A percentile compares a stretch with the other conserved stretches of the same genome.
These are phyloP conservation scores for Neophaeococcomyces aloes DNA, from an alignment of 2,329 filamentous ascomycete genomes.

Conservation along the genomic window DNA sequence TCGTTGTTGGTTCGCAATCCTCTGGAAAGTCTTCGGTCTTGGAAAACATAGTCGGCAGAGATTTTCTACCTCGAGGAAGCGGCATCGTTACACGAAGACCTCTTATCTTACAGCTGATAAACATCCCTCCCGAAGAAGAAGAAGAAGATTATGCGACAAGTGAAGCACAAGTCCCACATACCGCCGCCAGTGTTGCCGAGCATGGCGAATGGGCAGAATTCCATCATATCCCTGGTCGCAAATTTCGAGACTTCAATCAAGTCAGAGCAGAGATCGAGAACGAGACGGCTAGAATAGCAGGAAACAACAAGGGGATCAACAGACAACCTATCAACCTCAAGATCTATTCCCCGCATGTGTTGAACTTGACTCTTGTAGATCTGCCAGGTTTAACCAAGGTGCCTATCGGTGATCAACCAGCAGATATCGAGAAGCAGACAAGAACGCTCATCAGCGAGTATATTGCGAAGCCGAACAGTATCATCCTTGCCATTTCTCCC, in stretches of 20 bases:
- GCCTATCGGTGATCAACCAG: conserved; percentile 92
- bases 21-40: conserved; percentile 97
- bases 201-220: conserved; percentile 85
- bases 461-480: conserved; percentile 97
- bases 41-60: conserved; percentile 95
- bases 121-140: conserved; percentile 54
- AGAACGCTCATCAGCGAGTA: conserved; percentile 94
- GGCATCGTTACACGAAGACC: conserved; percentile 93
- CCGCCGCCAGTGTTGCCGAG: conserved; percentile 59
- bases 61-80: conserved; percentile 91
- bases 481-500: conserved; percentile 89
- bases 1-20: conserved; percentile 96
- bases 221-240: conserved; percentile 80
- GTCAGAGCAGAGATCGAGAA: conserved; percentile 96
- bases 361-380: conserved; percentile 93
- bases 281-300: conserved; percentile 87
- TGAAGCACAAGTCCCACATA: conserved; percentile 60
- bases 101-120: conserved; percentile 95
- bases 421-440: conserved; percentile 98
- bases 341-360: conserved; percentile 92
- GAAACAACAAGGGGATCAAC: conserved; percentile 97
- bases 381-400: conserved; percentile 94
- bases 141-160: conserved; percentile 59
- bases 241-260: conserved; percentile 81
- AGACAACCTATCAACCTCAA: conserved; percentile 96